Base-by-base conservation (phyloP, 2,329 filamentous ascomycete genomes). In the Colletotrichum musae region DNA sequence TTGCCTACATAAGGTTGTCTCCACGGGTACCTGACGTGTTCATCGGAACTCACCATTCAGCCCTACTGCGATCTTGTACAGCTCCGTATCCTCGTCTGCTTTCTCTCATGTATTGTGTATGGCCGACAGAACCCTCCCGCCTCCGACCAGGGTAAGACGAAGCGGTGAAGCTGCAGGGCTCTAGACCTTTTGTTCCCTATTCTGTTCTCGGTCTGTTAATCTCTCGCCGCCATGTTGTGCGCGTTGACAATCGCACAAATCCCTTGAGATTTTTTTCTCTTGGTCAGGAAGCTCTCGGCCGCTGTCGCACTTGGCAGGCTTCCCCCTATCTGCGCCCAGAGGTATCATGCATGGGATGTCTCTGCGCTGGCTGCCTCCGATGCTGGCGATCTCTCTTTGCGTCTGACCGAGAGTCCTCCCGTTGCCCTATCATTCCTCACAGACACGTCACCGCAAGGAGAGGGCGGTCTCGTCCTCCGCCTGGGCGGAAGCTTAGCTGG, bases 11-110 rank as follows among this genome's bases (percentile, higher is more conserved):
- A 15, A 53, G 24, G 24, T 21, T 62, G 64, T 64, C 51, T 58
- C 47, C 47, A 58, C 64, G 68, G 68, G 68, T 70, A 70, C 68
- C 64, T 70, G 52, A 39, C 28, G 41, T 58, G 64, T 70, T 59
- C 68, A 59, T 68, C 58, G 64, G 48, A 58, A 53, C 47, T 70
- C 62, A 64, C 58, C 64, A 52, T 24, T 67, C 62, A 70, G 67
- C 67, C 67, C 67, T 70, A 67, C 21, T 61, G 56, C 43, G 62
- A 67, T 70, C n/a, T 67, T 70, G 67, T 67, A 61, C 51, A 70
- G 57, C 45, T 41, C 67, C 45, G 67, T 70, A 70, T 70, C 51
- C 50, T 56, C 28, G 16, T 24, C n/a, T 43, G 32, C 41, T 24
- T 52, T 62, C 47, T 43, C 21, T 21, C 59, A 12, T 24, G 24